Evolutionary conservation across 495 filamentous ascomycete genomes (phyloP).

Genomic region (Neurospora discreta): DNA sequence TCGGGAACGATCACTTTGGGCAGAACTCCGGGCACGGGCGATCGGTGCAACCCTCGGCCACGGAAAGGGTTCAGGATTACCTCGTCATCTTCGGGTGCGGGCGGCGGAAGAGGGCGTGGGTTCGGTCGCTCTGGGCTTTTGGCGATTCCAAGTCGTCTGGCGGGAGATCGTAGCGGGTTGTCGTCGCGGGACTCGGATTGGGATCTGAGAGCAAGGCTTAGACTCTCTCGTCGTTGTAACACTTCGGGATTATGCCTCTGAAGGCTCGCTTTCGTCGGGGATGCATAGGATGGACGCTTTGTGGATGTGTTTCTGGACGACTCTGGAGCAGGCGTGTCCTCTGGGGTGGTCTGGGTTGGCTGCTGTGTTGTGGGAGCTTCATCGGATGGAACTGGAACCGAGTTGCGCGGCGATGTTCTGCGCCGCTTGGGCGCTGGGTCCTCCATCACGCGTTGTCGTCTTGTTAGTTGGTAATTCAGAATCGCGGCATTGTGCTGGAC

Average conservation of each 20-base stretch:
- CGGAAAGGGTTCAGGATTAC: conserved; percentile 33
- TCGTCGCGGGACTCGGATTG: conserved; percentile 19
- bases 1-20: conserved; percentile 33
- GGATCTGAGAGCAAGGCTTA: conserved; percentile 19
- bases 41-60: conserved; percentile 21
- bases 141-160: conserved; percentile 12
- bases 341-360: conserved; percentile 10
- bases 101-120: conserved; percentile 29
- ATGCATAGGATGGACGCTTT: conserved; percentile 48
- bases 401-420: conserved; percentile 43
- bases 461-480: conserved; percentile 5
- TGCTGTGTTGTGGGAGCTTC: background rate
- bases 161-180: conserved; percentile 23
- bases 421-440: conserved; percentile 51
- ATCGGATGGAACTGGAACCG: conserved; percentile 17
- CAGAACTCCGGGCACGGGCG: conserved; percentile 28
- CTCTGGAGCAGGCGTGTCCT: background rate
- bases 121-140: conserved; percentile 22
- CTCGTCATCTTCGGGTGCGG: conserved; percentile 30
- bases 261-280: conserved; percentile 53
- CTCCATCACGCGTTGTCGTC: conserved; percentile 31
- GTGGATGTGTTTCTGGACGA: background rate
- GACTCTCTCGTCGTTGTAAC: conserved; percentile 32
- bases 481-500: background rate
- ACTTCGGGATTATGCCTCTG: conserved; percentile 53